Evolutionary conservation across 2,329 filamentous ascomycete species (phyloP), one percentile per base, ranked within the genome.

Genomic region (Colletotrichum sp.): DNA sequence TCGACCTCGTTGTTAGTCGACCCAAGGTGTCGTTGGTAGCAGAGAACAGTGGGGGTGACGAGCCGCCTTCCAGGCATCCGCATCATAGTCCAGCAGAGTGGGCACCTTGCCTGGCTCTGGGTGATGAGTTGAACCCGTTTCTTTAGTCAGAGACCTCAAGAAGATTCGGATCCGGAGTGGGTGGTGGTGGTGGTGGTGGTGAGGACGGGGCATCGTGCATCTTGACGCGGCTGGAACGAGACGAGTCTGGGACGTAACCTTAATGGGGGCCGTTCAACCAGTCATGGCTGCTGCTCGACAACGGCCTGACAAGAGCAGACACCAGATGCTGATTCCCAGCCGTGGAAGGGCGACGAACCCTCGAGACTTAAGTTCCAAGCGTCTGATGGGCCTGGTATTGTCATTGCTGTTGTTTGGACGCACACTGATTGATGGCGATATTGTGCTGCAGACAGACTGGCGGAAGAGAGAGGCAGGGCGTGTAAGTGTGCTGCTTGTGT

Each of bases 191-290:
- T 48, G 43, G 43, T 48, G 43, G 43, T 48, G 59, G 67, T 48
- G 21, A 65, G 64, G 61, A 67, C 38, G 69, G 69, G 52, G 56
- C 62, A 72, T 34, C 56, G 43, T 72, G 68, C 69, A 62, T 43
- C 56, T 75, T 63, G 63, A 75, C 69, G 56, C 63, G 63, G 69
- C 73, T 75, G 73, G 73, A 75, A 75, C 73, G 63, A 75, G 62
- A 75, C 69, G 69, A 75, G 73, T 75, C 73, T 75, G 69, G 73
- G 73, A 75, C 73, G 63, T 48, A 75, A 75, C 69, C 73, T 75
- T 75, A 72, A 63, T 43, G 55, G n/a, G 56, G 13, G 55, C 16
- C 32, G 48, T 75, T 43, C 56, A 48, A 36, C 69, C 73, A 72
- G 69, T 67, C 62, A 61, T 66, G 61, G 43, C 32, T 59, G 48